Evolutionary conservation across 257 asterid genomes (phyloP), one percentile per base, ranked within the genome.

Genomic region (Gardenia jasminoides): DNA sequence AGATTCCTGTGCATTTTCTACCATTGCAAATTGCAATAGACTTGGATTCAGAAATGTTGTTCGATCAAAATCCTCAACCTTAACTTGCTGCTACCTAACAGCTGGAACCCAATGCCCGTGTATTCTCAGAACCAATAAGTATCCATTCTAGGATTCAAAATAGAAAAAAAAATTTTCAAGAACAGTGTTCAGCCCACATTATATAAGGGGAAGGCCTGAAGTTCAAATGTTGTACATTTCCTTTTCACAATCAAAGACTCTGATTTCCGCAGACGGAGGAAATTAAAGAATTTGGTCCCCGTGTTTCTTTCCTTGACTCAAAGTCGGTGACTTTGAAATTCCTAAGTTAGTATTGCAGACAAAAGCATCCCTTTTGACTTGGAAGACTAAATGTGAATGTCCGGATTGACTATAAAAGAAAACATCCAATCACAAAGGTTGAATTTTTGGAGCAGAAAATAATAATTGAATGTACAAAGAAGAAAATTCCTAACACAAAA

Each of bases 1-100:
- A 66, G 84, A 81, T 85, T 93, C 98, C 79, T 84, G 72, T 7
- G 69, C 79, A 75, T 75, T 81, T 50, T 85, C 94, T 19, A 90
- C 76, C 76, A 46, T 81, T 64, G 66, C 85, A 30, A 78, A 36
- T 36, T 36, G 41, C 41, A 36, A 36, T 26, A 31, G 85, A 36
- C 69, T 84, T 76, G 59, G 88, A 85, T 76, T 84, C 92, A 70
- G 92, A 83, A 61, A 48, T 15, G 56, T 41, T 7, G n/a, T 50
- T 76, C 30, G 20, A 33, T 12, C 47, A 31, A 64, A 50, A 43
- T 47, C 50, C 58, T 73, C 43, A 69, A 56, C 74, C 39, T 67
- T 48, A 62, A 43, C 80, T 76, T 30, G 12, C 48, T 43, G 33
- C 67, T 59, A 24, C 17, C 48, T 0, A 74, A 54, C 56, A 67